Evolutionary conservation across 2,329 filamentous ascomycete species (phyloP).

Genomic region (Epichloe sylvatica): DNA sequence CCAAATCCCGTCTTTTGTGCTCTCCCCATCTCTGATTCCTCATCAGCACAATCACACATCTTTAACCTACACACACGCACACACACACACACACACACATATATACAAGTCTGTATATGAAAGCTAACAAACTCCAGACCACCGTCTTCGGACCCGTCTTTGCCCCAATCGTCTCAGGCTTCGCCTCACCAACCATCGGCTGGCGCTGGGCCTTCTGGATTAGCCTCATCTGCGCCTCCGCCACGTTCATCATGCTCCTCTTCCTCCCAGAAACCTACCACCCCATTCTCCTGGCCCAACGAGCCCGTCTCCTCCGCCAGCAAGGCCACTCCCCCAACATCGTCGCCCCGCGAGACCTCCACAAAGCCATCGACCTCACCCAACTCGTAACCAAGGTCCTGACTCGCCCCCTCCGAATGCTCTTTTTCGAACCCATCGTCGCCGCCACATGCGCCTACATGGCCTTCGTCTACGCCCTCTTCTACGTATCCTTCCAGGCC

Average conservation of each 20-base stretch:
- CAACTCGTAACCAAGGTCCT: constrained; percentile 56
- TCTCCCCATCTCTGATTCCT: too few species aligned
- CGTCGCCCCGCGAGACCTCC: constrained; percentile 46
- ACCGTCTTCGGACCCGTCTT: constrained; percentile 54
- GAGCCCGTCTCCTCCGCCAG: constrained; percentile 44
- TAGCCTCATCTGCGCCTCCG: constrained; percentile 51
- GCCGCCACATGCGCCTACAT: constrained; percentile 56
- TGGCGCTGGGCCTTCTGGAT: constrained; percentile 65
- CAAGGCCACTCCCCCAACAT: constrained; percentile 36
- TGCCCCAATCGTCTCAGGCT: constrained; percentile 52
- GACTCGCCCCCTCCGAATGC: constrained; percentile 59
- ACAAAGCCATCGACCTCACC: constrained; percentile 38
- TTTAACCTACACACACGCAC: too few species aligned
- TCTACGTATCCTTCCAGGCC: constrained; percentile 63
- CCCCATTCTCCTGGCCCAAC: constrained; percentile 41
- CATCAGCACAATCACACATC: too few species aligned
- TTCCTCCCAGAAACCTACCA: constrained; percentile 52
- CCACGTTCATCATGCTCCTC: constrained; percentile 44
- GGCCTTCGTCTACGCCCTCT: constrained; percentile 52
- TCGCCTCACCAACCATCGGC: constrained; percentile 39
- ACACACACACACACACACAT: too few species aligned
- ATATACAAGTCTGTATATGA: too few species aligned
- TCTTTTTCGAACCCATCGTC: constrained; percentile 58
- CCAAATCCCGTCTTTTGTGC: too few species aligned
- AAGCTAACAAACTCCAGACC: constrained; percentile 21